phyloP scores from a whole-genome alignment of 768 basidiomycete genomes.

The Rhodotorula graminis region DNA sequence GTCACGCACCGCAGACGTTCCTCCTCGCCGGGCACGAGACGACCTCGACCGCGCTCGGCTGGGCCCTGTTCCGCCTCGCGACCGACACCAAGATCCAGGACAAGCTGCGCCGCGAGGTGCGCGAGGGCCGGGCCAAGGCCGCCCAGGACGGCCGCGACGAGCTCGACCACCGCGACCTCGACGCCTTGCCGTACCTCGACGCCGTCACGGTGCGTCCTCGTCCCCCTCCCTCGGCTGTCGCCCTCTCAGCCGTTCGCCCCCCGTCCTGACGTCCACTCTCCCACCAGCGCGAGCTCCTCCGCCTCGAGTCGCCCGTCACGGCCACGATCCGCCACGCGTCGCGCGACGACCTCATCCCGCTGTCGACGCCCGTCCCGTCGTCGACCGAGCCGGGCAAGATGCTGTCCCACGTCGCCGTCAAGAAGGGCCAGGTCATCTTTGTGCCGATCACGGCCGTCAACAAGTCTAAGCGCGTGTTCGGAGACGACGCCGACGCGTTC shows the following conservation, averaged over 20 bases:
- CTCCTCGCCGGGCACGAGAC: constrained; percentile 37
- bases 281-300: constrained; percentile 59
- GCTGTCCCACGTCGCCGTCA: constrained; percentile 46
- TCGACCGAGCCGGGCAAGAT: constrained; percentile 1
- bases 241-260: no score
- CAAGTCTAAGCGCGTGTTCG: constrained; percentile 58
- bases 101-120: constrained; percentile 19
- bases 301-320: constrained; percentile 75
- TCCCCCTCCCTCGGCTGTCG: background rate
- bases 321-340: constrained; percentile 71
- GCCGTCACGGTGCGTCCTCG: constrained; percentile 16
- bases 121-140: constrained; percentile 8
- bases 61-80: constrained; percentile 13
- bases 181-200: constrained; percentile 38
- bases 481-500: constrained; percentile 62
- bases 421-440: constrained; percentile 57
- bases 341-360: constrained; percentile 70
- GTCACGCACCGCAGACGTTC: constrained; percentile 13
- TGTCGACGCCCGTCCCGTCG: constrained; percentile 45
- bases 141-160: constrained; percentile 21
- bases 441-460: constrained; percentile 63
- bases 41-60: constrained; percentile 13
- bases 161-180: constrained; percentile 32
- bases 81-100: constrained; percentile 1
- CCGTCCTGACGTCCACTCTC: background rate